These are phyloP conservation scores for Penicillium palitans DNA, from an alignment of 2,329 filamentous ascomycete genomes.

Conservation along the genomic window DNA sequence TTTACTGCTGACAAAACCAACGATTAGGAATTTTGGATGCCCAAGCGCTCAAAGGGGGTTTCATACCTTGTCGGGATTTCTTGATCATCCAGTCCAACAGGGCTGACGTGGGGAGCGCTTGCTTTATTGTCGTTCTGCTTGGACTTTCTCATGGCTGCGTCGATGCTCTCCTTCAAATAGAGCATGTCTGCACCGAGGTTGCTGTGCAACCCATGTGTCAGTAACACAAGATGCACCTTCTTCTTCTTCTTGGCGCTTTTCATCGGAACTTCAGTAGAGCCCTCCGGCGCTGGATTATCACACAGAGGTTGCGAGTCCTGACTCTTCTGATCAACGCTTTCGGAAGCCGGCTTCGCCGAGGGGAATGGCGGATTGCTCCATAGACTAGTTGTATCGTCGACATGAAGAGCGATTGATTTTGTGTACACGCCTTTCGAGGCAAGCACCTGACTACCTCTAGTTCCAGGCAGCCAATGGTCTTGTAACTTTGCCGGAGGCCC, in stretches of 20 bases:
- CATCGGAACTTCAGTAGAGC: slow-evolving; percentile 12
- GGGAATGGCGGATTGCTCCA: slow-evolving; percentile 93
- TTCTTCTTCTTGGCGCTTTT: slow-evolving; percentile 42
- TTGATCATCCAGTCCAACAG: neutral
- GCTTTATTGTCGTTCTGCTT: slow-evolving; percentile 61
- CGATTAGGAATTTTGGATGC: neutral
- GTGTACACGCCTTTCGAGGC: slow-evolving; percentile 79
- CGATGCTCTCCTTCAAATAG: slow-evolving; percentile 95
- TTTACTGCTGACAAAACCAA: neutral
- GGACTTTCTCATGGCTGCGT: slow-evolving; percentile 74
- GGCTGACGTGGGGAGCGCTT: slow-evolving; percentile 32
- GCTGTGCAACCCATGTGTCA: slow-evolving; percentile 94
- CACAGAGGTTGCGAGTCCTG: slow-evolving; percentile 24
- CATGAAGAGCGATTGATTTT: slow-evolving; percentile 70
- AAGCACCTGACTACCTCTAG: slow-evolving; percentile 55
- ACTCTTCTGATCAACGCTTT: slow-evolving; percentile 32
- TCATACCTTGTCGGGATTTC: slow-evolving; percentile 1
- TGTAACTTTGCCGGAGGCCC: slow-evolving; percentile 69
- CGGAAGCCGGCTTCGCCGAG: slow-evolving; percentile 46
- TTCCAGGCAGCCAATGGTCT: slow-evolving; percentile 69
- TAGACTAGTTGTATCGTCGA: slow-evolving; percentile 83
- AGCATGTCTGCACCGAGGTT: slow-evolving; percentile 96
- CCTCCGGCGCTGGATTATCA: neutral
- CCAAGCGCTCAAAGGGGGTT: neutral
- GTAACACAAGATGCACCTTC: slow-evolving; percentile 78